Base-by-base conservation (phyloP, 495 filamentous ascomycete species). In the Penicillium simplicissimum region DNA sequence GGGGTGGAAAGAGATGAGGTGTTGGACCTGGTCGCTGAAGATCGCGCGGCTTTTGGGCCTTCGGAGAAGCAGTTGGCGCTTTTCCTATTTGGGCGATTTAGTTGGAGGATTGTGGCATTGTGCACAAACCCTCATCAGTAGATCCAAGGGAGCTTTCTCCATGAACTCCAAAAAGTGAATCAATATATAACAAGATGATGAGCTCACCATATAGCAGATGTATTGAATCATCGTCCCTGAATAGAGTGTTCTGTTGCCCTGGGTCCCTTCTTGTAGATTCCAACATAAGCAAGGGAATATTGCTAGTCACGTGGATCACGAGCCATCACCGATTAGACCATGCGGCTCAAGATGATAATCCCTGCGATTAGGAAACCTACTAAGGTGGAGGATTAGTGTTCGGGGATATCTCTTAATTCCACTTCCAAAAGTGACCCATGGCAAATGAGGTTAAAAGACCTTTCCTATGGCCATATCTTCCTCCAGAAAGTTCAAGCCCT, bases 61-160 rank as follows among this genome's bases (percentile, higher is more conserved):
- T 68, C 63, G 68, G 70, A 66, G 68, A 68, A 66, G 70, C 52
- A 59, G 57, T 73, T 67, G 60, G 62, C 69, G 71, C 74, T 74
- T 77, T 72, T 36, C 76, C 76, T 70, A 63, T 71, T 79, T 31
- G 66, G 73, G 74, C 62, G 21, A 25, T 36, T 9, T 33, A 19
- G 35, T 47, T 52, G 57, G 28, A 42, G 42, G 9, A 10, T 14
- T 42, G 40, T 9, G 40, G 42, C 2, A 10, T 14, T 42, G 40
- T 9, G 40, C 14, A 23, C 9, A 23, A 8, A 25, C 0, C 0
- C 42, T 23, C 2, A 15, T 3, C 9, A 45, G 42, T 19, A 4
- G 19, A 0, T 10, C 23, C 40, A 1, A 0, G 9, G 17, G 17
- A 3, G 9, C 9, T 11, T 23, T 0, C 10, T 45, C n/a, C n/a